Evolutionary conservation across 2,329 filamentous ascomycete species (phyloP).

Genomic region (Fusarium beomiforme): DNA sequence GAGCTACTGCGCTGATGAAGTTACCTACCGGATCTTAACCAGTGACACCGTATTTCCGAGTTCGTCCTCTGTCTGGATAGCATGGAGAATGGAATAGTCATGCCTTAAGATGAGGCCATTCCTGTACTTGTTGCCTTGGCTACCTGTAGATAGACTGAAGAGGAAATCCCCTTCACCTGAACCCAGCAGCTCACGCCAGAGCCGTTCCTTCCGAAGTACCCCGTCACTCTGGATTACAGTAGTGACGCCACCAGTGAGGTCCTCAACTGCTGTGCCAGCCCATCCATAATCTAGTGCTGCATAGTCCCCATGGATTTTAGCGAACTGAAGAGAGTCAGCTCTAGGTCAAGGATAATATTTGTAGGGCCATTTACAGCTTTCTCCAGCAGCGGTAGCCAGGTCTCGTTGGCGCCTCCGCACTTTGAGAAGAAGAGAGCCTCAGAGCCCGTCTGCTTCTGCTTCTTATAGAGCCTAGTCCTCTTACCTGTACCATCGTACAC

Average conservation of each 20-base stretch:
- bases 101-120: background rate
- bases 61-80: background rate
- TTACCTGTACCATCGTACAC: conserved; percentile 71
- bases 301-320: background rate
- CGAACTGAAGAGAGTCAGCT: background rate
- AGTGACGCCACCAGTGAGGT: background rate
- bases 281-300: background rate
- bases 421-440: conserved; percentile 81
- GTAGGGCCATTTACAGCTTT: conserved; percentile 63
- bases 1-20: background rate
- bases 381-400: conserved; percentile 81
- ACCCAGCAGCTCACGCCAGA: background rate
- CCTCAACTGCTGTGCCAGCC: background rate
- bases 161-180: background rate
- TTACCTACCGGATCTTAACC: background rate
- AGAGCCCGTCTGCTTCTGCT: conserved; percentile 77
- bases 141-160: background rate
- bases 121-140: background rate
- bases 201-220: background rate
- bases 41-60: background rate
- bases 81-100: background rate
- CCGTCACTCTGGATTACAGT: background rate
- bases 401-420: conserved; percentile 79
- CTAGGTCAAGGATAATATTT: background rate
- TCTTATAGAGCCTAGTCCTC: conserved; percentile 65